Evolutionary conservation across 805 yeast species (phyloP), one percentile per base, ranked within the genome.

Genomic region (Candida tammaniensis): DNA sequence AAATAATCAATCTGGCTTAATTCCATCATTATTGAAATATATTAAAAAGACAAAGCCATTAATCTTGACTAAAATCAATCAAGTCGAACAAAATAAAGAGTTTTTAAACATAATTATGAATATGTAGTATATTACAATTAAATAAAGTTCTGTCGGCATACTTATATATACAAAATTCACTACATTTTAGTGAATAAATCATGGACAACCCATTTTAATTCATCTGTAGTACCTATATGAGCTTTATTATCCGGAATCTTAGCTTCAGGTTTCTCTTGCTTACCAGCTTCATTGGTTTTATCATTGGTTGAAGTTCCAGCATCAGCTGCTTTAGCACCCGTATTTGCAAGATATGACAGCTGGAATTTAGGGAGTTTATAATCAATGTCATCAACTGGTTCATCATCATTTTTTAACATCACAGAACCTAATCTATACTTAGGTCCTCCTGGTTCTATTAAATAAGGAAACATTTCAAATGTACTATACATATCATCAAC

Each of bases 401-500:
- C 66, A 42, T 61, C 83, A 49, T 82, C 89, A 54, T 82, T 82
- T 22, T 69, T 61, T 16, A 82, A 52, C 52, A 70, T 66, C 3
- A 68, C 70, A 31, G 64, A 60, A 7, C 74, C 56, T 13, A 84
- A 54, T 33, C 78, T 61, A 27, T 70, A 64, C 24, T 68, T 57
- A 2, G 87, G 76, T 5, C 87, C 86, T 42, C 74, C 66, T 3
- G 85, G 82, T 45, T 84, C 88, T 5, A 81, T 68, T 31, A 82
- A 53, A 53, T 78, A 82, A 1, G 93, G 93, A 28, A 73, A 70
- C 43, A 80, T 68, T 33, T 68, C 75, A 15, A 84, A 61, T 0
- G 89, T 72, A 42, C 82, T 82, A 51, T 68, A 69, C 49, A 84
- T 48, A 51, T 85, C 93, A 43, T 82, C 87, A 39, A 77, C 71